These are phyloP conservation scores for Crithidia bombi DNA, from an alignment of 208 protist species.

Conservation along the genomic window DNA sequence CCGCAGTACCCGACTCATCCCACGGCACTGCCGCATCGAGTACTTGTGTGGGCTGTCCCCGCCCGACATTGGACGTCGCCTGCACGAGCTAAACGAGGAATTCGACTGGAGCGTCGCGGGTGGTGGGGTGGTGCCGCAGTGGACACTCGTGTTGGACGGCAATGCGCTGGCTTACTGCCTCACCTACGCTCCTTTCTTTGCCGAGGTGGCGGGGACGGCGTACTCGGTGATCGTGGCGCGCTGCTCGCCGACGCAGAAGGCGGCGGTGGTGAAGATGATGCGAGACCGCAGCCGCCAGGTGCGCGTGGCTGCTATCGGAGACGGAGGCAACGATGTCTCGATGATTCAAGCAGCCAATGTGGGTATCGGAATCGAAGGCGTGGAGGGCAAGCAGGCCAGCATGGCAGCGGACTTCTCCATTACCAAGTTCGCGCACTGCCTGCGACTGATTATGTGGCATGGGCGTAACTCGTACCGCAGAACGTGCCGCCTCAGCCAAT, in stretches of 20 bases:
- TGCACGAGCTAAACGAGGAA: constrained; percentile 49
- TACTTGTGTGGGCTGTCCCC: constrained; percentile 46
- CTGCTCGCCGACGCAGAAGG: constrained; percentile 98
- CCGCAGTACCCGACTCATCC: constrained; percentile 90
- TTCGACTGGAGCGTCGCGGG: constrained; percentile 25
- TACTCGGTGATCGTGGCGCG: constrained; percentile 96
- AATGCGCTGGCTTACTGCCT: constrained; percentile 70
- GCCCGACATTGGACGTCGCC: constrained; percentile 37
- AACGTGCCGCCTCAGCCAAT: constrained; percentile 94
- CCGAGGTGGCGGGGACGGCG: constrained; percentile 55
- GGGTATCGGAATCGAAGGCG: constrained; percentile 98
- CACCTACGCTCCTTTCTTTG: constrained; percentile 48
- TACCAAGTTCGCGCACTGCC: constrained; percentile 93
- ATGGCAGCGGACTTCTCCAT: constrained; percentile 99
- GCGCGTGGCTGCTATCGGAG: constrained; percentile 96
- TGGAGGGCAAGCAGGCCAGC: constrained; percentile 98
- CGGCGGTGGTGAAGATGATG: constrained; percentile 93
- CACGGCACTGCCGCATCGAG: constrained; percentile 69
- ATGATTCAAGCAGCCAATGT: constrained; percentile 97
- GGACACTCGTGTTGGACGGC: constrained; percentile 89
- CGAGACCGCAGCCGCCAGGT: constrained; percentile 44
- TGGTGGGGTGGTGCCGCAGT: constrained; percentile 27
- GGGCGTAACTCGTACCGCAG: constrained; percentile 91
- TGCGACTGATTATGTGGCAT: constrained; percentile 91
- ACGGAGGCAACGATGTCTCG: constrained; percentile 98